phyloP scores from a whole-genome alignment of 2,329 filamentous ascomycete species.

The Fusarium citri region DNA sequence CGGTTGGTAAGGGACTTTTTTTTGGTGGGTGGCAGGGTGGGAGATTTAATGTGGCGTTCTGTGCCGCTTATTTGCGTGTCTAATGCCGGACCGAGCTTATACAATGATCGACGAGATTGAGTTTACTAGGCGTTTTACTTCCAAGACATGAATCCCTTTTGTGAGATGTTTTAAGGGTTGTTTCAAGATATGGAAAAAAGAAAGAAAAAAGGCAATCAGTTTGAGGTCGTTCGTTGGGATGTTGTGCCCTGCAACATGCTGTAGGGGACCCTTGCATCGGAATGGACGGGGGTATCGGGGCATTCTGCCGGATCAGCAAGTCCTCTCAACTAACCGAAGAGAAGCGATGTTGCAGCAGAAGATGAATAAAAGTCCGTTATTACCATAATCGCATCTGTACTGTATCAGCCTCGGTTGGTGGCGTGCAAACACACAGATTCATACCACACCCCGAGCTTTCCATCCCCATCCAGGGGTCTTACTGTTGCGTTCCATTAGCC shows the following conservation, averaged over 20 bases:
- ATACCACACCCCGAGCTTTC: background rate
- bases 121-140: background rate
- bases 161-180: background rate
- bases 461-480: conserved; percentile 8
- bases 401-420: conserved; percentile 17
- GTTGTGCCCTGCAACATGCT: background rate
- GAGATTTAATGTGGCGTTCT: background rate
- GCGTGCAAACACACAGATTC: conserved; percentile 4
- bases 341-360: background rate
- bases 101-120: background rate
- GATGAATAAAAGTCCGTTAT: background rate
- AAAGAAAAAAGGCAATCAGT: background rate
- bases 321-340: background rate
- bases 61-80: background rate
- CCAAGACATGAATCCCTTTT: rapidly evolving
- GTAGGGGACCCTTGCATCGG: background rate
- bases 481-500: background rate
- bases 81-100: background rate
- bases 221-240: background rate
- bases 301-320: conserved; percentile 25
- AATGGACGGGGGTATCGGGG: conserved; percentile 7
- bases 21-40: background rate
- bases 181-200: background rate
- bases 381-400: background rate
- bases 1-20: background rate